Evolutionary conservation across 768 basidiomycete genomes (phyloP), one percentile per base, ranked within the genome.

Genomic region (Boletus rufocinnamomeus): DNA sequence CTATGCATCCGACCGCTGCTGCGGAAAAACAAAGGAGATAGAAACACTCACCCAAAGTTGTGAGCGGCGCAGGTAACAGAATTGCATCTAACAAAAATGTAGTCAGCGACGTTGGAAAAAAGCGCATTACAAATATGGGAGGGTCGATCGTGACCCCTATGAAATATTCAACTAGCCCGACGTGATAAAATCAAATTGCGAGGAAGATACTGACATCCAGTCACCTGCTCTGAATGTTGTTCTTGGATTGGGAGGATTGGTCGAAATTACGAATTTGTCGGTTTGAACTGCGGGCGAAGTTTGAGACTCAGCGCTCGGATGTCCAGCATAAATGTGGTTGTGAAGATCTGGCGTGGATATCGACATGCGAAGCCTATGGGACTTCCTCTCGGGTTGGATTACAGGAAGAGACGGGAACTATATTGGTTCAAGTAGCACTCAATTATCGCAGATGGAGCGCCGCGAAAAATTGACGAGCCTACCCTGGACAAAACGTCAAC

Each of bases 1-100:
- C 23, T 32, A 49, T 30, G 21, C 17, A 13, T 35, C 43, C 52
- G 37, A 35, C 51, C 58, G 23, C 64, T 49, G 49, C 35, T 50
- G 44, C 34, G 32, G 38, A 28, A 28, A 43, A 41, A 46, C 30
- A 58, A 63, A 37, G 49, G 44, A 63, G 40, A 64, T 52, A 56
- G 45, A 51, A 49, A 27, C 14, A 83, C 87, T 79, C 72, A 91
- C 89, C 87, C 87, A 79, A 92, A 93, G 76, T 93, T 93, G 72
- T 91, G 89, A 16, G 88, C 89, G 65, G 84, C 86, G 71, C 91
- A 93, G 48, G 80, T 84, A 63, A 82, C 77, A 56, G 83, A 81
- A 56, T 75, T 76, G 69, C 90, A 92, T 77, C 90, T 90, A 30
- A 34, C 6, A n/a, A 47, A 50, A 28, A 16, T 3, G 19, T 35